Percentiles rank a stretch among this genome's conserved stretches.
Conservation (phyloP, 2,329 filamentous ascomycete species). For the Paramyrothecium sp. region DNA sequence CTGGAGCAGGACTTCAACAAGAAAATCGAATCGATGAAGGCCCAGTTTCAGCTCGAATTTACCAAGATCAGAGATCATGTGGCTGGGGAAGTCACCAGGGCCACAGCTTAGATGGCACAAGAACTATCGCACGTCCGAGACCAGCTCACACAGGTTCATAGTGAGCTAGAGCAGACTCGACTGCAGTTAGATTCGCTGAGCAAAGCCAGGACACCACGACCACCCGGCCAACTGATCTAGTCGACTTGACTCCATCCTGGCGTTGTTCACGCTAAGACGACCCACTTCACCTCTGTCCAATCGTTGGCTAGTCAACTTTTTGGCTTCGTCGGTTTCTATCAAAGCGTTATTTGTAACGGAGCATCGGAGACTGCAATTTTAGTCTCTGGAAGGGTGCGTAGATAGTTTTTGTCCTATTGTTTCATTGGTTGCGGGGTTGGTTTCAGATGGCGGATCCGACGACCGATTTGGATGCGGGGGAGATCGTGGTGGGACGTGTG, state of each 20-base stretch:
- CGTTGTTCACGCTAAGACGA: neutral
- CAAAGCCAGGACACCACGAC: neutral
- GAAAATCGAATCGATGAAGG: slow-evolving; percentile 4
- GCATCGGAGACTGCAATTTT: no score
- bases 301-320: neutral
- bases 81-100: slow-evolving; percentile 3
- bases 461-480: no score
- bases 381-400: no score
- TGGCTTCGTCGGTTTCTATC: neutral
- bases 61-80: slow-evolving; percentile 4
- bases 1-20: neutral
- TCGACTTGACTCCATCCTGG: neutral
- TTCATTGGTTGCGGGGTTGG: no score
- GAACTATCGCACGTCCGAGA: slow-evolving; percentile 6
- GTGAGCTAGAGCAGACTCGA: slow-evolving; percentile 5
- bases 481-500: no score
- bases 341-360: neutral
- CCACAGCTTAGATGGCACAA: slow-evolving; percentile 4
- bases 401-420: no score
- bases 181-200: slow-evolving; percentile 3
- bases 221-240: neutral
- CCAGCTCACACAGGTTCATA: slow-evolving; percentile 4
- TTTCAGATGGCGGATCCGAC: no score
- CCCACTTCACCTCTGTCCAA: neutral
- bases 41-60: slow-evolving; percentile 5